phyloP scores from a whole-genome alignment of 2,329 filamentous ascomycete genomes.

The Plenodomus tracheiphilus region DNA sequence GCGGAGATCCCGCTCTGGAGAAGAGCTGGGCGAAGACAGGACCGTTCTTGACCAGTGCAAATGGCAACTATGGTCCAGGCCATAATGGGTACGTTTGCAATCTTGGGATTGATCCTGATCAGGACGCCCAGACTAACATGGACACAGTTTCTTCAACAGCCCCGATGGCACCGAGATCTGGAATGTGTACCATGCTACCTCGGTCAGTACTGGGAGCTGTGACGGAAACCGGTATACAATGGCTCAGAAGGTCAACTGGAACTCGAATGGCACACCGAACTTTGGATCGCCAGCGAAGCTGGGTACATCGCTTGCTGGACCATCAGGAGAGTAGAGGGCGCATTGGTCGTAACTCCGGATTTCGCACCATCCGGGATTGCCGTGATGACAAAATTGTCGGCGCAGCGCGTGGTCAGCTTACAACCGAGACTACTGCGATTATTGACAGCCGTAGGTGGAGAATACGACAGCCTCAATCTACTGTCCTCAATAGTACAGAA shows the following conservation, averaged over 20 bases:
- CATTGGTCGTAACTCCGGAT: background rate
- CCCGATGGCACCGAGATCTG: conserved; percentile 59
- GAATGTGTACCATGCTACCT: conserved; percentile 61
- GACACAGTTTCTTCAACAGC: conserved; percentile 58
- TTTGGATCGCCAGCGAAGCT: conserved; percentile 49
- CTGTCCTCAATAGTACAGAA: background rate
- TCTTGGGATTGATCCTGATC: background rate
- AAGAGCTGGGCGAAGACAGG: conserved; percentile 58
- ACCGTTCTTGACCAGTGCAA: conserved; percentile 56
- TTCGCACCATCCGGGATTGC: background rate
- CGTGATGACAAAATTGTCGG: too few species aligned
- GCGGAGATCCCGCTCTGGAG: conserved; percentile 49
- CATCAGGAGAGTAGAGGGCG: conserved; percentile 37
- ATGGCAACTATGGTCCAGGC: conserved; percentile 61
- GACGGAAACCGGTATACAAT: conserved; percentile 59
- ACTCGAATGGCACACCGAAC: conserved; percentile 56
- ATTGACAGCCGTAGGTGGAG: background rate
- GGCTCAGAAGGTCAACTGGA: conserved; percentile 56
- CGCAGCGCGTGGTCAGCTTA: background rate
- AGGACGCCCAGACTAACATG: background rate
- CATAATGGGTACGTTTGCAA: conserved; percentile 51
- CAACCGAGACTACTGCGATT: too few species aligned
- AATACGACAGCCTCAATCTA: too few species aligned
- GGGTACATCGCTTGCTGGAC: conserved; percentile 38
- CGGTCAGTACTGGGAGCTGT: conserved; percentile 54